Conservation (phyloP, 352 stramenopile species). For the Globisporangium parvum region DNA sequence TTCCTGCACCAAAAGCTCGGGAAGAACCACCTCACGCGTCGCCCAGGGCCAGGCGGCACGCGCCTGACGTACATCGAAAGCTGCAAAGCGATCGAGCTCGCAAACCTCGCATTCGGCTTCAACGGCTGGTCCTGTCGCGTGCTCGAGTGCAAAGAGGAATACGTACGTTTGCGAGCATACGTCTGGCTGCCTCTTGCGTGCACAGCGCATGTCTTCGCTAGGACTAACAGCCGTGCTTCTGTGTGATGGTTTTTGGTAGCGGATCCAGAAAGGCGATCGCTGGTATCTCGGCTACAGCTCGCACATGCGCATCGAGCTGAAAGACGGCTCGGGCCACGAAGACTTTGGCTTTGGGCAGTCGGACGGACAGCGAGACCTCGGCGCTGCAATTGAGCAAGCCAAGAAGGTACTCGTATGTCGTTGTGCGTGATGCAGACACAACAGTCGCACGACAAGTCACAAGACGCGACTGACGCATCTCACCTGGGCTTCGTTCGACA, state of each 20-base stretch:
- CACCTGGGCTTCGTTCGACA: not conserved
- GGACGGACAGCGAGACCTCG: slow-evolving; percentile 70
- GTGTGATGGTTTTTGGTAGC: slow-evolving; percentile 20
- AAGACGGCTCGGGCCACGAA: slow-evolving; percentile 79
- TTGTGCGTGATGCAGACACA: not conserved
- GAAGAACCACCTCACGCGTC: slow-evolving; percentile 60
- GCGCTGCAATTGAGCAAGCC: slow-evolving; percentile 69
- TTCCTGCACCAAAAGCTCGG: slow-evolving; percentile 83
- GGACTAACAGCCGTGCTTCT: not conserved
- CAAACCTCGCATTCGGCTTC: slow-evolving; percentile 85
- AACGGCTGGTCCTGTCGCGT: slow-evolving; percentile 85
- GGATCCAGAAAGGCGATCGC: slow-evolving; percentile 58
- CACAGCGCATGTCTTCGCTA: too few species aligned
- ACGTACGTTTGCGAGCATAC: slow-evolving; percentile 30
- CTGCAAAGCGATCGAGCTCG: slow-evolving; percentile 85
- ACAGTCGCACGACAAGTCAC: not conserved
- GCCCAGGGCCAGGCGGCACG: slow-evolving; percentile 60
- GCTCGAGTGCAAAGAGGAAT: slow-evolving; percentile 83
- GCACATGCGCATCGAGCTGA: slow-evolving; percentile 79
- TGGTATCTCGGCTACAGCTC: slow-evolving; percentile 78
- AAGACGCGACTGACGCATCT: not conserved
- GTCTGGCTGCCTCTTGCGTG: slow-evolving; percentile 1
- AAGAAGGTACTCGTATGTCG: slow-evolving; percentile 67
- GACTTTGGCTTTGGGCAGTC: slow-evolving; percentile 78
- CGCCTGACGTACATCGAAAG: slow-evolving; percentile 86